A percentile compares a stretch with the other conserved stretches of the same genome.
These are phyloP conservation scores for Trametes pubescens DNA, from an alignment of 1,284 basidiomycete species.

Conservation along the genomic window DNA sequence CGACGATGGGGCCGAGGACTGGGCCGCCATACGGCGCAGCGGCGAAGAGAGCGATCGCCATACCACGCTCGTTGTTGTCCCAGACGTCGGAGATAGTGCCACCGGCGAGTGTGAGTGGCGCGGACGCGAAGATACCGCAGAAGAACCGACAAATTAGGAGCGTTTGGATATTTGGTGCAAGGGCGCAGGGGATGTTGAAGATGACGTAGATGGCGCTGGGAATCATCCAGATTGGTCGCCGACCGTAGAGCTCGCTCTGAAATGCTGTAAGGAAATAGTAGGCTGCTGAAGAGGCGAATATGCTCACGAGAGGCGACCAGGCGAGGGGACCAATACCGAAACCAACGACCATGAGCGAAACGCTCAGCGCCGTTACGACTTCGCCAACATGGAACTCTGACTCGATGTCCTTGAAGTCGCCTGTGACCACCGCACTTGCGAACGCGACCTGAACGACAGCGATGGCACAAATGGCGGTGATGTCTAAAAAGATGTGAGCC, in stretches of 20 bases:
- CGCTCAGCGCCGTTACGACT: conserved; percentile 52
- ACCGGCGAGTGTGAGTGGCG: conserved; percentile 69
- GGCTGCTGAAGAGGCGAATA: conserved; percentile 41
- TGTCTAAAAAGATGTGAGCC: conserved; percentile 44
- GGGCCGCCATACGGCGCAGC: conserved; percentile 73
- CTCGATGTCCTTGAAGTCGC: conserved; percentile 50
- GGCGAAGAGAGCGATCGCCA: conserved; percentile 68
- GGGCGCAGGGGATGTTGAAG: conserved; percentile 44
- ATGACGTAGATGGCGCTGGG: conserved; percentile 57
- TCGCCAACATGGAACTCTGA: conserved; percentile 56
- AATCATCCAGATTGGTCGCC: conserved; percentile 59
- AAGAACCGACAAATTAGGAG: conserved; percentile 73
- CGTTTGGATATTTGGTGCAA: conserved; percentile 71
- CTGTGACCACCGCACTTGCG: conserved; percentile 64
- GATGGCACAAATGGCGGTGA: conserved; percentile 37
- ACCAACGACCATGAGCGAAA: conserved; percentile 61
- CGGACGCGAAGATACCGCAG: conserved; percentile 72
- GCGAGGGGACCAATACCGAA: conserved; percentile 58
- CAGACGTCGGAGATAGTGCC: conserved; percentile 75
- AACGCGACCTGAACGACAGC: conserved; percentile 56
- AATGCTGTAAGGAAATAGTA: conserved; percentile 22
- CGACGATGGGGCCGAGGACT: conserved; percentile 67
- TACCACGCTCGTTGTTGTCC: conserved; percentile 65
- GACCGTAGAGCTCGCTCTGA: conserved; percentile 63
- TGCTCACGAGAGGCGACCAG: conserved; percentile 45